Evolutionary conservation across 2,329 filamentous ascomycete species (phyloP).

Genomic region (Botrytis sinoallii): DNA sequence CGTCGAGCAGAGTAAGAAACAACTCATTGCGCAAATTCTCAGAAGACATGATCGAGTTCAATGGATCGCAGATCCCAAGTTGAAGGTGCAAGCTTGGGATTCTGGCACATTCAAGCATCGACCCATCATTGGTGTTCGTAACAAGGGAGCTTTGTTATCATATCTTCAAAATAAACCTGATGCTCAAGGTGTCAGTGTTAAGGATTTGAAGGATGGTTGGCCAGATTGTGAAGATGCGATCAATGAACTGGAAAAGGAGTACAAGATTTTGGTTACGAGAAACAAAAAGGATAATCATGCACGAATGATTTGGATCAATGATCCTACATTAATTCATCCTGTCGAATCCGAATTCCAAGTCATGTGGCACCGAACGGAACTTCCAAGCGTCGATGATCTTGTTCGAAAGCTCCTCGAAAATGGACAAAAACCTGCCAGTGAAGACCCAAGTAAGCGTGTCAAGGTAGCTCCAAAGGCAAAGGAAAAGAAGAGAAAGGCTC

Average conservation of each 20-base stretch:
- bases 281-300: slow-evolving; percentile 91
- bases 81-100: slow-evolving; percentile 65
- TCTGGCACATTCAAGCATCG: slow-evolving; percentile 77
- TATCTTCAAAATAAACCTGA: slow-evolving; percentile 80
- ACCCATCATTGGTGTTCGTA: slow-evolving; percentile 79
- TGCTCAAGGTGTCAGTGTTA: slow-evolving; percentile 76
- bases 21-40: slow-evolving; percentile 65
- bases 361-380: slow-evolving; percentile 74
- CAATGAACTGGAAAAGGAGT: slow-evolving; percentile 70
- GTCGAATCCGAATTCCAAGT: slow-evolving; percentile 80
- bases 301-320: slow-evolving; percentile 84
- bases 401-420: slow-evolving; percentile 42
- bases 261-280: slow-evolving; percentile 79
- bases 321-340: slow-evolving; percentile 68
- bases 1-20: slow-evolving; percentile 58
- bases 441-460: slow-evolving; percentile 39
- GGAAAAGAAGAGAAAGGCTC: slow-evolving; percentile 40
- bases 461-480: slow-evolving; percentile 38
- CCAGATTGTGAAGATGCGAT: slow-evolving; percentile 77
- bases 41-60: slow-evolving; percentile 59
- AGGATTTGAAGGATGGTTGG: slow-evolving; percentile 96
- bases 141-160: slow-evolving; percentile 71
- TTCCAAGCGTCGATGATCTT: slow-evolving; percentile 55
- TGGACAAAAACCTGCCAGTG: slow-evolving; percentile 40
- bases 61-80: slow-evolving; percentile 53